Base-by-base conservation (phyloP, 1,139 yeast genomes). In the Nematodospora anomalae region DNA sequence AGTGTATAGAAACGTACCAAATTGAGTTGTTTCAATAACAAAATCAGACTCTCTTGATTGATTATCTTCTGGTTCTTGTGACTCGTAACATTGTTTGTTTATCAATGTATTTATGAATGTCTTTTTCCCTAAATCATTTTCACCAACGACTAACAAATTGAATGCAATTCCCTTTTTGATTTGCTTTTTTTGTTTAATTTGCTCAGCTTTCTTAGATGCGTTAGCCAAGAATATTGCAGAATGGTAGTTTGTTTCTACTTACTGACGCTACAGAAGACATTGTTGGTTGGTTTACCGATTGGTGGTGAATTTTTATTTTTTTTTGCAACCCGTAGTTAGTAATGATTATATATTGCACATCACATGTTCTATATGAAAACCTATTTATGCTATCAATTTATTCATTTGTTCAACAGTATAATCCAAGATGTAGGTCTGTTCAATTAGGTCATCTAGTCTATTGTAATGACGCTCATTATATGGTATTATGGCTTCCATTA, bases 391-490 rank as follows among this genome's bases (percentile, higher is more conserved):
- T 21, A 45, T 46, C 31, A 53, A 38, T 40, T 71, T 76, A 51
- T 77, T 78, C 89, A 84, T 83, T 51, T 86, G 88, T 43, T 79
- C 80, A 42, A 92, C 74, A 4, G 92, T 84, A 53, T 86, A 92
- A 55, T 92, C 97, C 46, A 92, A 62, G 33, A 88, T 72, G 53
- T 75, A 90, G 54, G 95, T 88, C 53, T 87, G 85, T 58, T 92
- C 96, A 18, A 89, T 64, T 57, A 92, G 65, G 31, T 77, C 88
- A 45, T 87, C 95, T 24, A 87, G 67, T 46, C 97, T 74, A 25
- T 69, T 55, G 52, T 73, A 82, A 58, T 92, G 98, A 53, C 97
- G 79, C 53, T 87, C 90, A 47, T 85, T 84, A 58, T 92, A 92
- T 4, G 96, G 95, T 37, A 87, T 62, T 38, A 89, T 72, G 16